A percentile compares a stretch with the other conserved stretches of the same genome.
These are phyloP conservation scores for Penicillium cosmopolitanum DNA, from an alignment of 495 filamentous ascomycete genomes.

Conservation along the genomic window DNA sequence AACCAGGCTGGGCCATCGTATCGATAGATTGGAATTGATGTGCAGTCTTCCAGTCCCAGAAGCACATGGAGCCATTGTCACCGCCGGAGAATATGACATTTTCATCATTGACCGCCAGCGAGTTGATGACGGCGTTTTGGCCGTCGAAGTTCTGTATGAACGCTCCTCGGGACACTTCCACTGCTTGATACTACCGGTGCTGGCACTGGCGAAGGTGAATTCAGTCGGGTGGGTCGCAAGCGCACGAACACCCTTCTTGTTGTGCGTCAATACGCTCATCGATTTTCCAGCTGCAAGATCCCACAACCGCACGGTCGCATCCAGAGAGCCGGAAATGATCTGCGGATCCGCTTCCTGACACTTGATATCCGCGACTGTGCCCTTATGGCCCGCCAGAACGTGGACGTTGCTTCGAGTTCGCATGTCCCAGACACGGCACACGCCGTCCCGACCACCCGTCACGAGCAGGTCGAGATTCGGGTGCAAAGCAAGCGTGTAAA, in stretches of 20 bases:
- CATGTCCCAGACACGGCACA: conserved; percentile 98
- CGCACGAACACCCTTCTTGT: conserved; percentile 95
- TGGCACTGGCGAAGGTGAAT: conserved; percentile 94
- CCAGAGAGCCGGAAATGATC: conserved; percentile 87
- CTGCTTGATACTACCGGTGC: conserved; percentile 94
- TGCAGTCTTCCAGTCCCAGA: conserved; percentile 99
- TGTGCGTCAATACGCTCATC: conserved; percentile 94
- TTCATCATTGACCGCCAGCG: conserved; percentile 86
- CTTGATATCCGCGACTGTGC: conserved; percentile 83
- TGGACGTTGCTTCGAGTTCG: conserved; percentile 95
- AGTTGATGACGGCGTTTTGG: conserved; percentile 95
- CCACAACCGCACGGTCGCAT: conserved; percentile 92
- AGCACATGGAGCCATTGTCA: conserved; percentile 94
- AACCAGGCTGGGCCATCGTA: conserved; percentile 91
- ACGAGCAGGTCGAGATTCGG: conserved; percentile 93
- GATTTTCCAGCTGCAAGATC: conserved; percentile 95
- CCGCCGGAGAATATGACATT: conserved; percentile 94
- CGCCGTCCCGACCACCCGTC: conserved; percentile 93
- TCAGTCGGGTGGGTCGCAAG: conserved; percentile 87
- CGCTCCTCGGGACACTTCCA: conserved; percentile 97
- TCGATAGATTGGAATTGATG: conserved; percentile 86
- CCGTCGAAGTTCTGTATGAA: conserved; percentile 99
- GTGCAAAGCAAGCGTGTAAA: conserved; percentile 89
- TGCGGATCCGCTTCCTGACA: conserved; percentile 98
- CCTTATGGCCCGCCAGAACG: conserved; percentile 86